Base-by-base conservation (phyloP, 2,329 filamentous ascomycete species). In the Pseudophaeomoniella oleicola region DNA sequence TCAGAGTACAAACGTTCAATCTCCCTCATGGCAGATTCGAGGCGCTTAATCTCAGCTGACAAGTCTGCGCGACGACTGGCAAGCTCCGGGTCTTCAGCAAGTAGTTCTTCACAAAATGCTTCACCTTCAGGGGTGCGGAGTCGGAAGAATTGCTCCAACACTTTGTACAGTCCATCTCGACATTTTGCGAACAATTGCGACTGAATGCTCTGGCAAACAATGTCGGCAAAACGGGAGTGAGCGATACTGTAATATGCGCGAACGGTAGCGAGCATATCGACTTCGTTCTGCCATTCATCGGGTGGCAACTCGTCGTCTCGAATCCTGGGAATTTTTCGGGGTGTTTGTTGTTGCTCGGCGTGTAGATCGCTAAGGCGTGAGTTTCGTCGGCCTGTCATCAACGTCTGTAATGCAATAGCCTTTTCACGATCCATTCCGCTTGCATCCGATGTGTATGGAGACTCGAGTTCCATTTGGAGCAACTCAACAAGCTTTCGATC, bases 171-270 rank as follows among this genome's bases (percentile, higher is more conserved):
- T 3, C 54, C 48, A 3, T 53, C 43, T 3, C 51, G 50, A 15
- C 57, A 62, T 17, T 52, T 53, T 3, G 41, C 43, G 29, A 59
- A 58, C 2, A 62, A 35, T 31, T 54, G 59, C 2, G 48, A 50
- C 22, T 59, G 44, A 0, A 55, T 52, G 1, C 47, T 48, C 41
- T 60, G 57, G 16, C 57, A 60, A 2, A 59, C 46, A 0, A 52
- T 49, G 35, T 62, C 59, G 1, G 59, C 38, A 22, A 59, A 61
- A 4, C 58, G 50, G 2, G 50, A 49, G 33, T 52, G 54, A 0
- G 58, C 58, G 15, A 60, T 45, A 5, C 58, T 51, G 19, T 62
- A 62, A 18, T 62, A 61, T 0, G 51, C 58, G 3, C 55, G 44
- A 1, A 51, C 47, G 3, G 44, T 50, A 2, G 58, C 56, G 52